A percentile compares a stretch with the other conserved stretches of the same genome.
These are phyloP conservation scores for Salix purpurea DNA, from an alignment of 345 rosid species.

Conservation along the genomic window DNA sequence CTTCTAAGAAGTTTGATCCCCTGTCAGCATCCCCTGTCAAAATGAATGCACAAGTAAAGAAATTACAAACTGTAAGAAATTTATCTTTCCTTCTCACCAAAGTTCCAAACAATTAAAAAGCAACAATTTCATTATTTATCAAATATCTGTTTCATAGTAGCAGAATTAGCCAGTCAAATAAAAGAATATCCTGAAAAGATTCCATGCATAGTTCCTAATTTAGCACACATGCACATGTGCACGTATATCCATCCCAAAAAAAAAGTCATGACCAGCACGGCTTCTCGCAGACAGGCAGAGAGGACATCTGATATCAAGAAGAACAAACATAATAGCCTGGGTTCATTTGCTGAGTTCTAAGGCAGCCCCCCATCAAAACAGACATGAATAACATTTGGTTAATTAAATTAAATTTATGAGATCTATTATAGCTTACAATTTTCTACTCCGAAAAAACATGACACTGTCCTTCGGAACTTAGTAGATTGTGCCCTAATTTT, in stretches of 20 bases:
- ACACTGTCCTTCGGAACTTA: constrained; percentile 48
- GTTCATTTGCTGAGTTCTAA: neutral
- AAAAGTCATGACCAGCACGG: neutral
- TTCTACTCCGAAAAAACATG: constrained; percentile 37
- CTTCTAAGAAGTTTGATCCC: constrained; percentile 26
- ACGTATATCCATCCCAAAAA: neutral
- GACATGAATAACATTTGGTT: neutral
- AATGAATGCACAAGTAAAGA: constrained; percentile 8
- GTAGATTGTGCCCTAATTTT: constrained; percentile 66
- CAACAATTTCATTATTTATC: neutral
- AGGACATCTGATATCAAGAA: neutral
- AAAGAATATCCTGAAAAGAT: neutral
- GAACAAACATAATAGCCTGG: neutral
- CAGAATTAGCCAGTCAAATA: constrained; percentile 10
- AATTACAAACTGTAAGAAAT: neutral
- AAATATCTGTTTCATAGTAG: neutral
- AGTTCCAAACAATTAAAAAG: neutral
- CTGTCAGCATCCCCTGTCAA: constrained; percentile 46
- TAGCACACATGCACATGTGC: neutral
- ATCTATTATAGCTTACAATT: constrained; percentile 40
- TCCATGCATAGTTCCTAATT: neutral
- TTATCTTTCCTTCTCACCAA: constrained; percentile 5
- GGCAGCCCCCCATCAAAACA: neutral
- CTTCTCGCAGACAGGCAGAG: neutral
- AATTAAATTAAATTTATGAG: neutral